Evolutionary conservation across 768 basidiomycete genomes (phyloP).

Genomic region (Suillus plorans): DNA sequence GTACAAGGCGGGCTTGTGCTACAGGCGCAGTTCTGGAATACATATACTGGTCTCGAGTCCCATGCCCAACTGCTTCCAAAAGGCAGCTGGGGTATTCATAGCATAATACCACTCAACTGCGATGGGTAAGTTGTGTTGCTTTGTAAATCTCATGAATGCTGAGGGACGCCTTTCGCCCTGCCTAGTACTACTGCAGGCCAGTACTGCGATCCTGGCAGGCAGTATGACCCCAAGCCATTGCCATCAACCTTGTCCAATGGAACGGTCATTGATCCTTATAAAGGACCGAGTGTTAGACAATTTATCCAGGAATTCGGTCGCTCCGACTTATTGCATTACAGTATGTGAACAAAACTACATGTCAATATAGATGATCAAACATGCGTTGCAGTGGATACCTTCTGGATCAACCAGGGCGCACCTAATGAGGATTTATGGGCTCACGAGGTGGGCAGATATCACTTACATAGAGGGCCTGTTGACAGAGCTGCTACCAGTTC

Average conservation of each 20-base stretch:
- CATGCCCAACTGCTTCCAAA: slow-evolving; percentile 64
- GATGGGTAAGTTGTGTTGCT: slow-evolving; percentile 44
- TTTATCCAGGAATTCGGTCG: slow-evolving; percentile 58
- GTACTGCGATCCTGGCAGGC: slow-evolving; percentile 64
- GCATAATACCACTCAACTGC: slow-evolving; percentile 77
- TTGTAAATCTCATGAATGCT: not conserved
- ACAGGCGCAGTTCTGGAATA: slow-evolving; percentile 66
- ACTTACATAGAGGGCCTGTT: not conserved
- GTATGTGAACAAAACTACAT: slow-evolving; percentile 35
- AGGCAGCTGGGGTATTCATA: slow-evolving; percentile 69
- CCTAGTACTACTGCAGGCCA: slow-evolving; percentile 53
- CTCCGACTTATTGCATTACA: slow-evolving; percentile 52
- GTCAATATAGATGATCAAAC: not conserved
- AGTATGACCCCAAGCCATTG: slow-evolving; percentile 58
- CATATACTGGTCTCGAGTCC: slow-evolving; percentile 69
- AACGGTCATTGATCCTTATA: slow-evolving; percentile 51
- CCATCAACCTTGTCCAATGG: slow-evolving; percentile 52
- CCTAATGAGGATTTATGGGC: slow-evolving; percentile 67
- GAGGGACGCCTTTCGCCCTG: slow-evolving; percentile 4
- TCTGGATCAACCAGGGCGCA: slow-evolving; percentile 67
- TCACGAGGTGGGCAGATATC: slow-evolving; percentile 50
- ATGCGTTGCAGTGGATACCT: slow-evolving; percentile 54
- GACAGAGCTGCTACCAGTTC: slow-evolving; percentile 38
- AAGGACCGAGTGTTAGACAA: slow-evolving; percentile 59
- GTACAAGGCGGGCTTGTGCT: slow-evolving; percentile 65